phyloP scores from a whole-genome alignment of 306 rosid species.

The Adenanthera pavonina region DNA sequence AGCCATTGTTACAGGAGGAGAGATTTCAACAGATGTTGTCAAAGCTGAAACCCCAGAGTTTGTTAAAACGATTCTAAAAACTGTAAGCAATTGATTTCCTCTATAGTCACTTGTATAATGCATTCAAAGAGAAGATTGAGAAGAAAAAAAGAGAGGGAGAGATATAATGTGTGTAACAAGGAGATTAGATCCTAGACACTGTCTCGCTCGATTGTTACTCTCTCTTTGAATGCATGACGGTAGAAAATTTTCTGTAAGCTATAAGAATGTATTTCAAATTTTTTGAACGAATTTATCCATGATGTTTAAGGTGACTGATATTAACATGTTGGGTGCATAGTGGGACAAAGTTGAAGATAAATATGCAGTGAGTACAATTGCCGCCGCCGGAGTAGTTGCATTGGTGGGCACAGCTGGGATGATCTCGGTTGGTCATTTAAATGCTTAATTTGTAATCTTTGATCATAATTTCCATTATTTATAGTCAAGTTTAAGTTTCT shows the following conservation, averaged over 20 bases:
- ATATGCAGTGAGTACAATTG: constrained; percentile 86
- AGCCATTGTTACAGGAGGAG: constrained; percentile 81
- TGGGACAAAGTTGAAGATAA: constrained; percentile 98
- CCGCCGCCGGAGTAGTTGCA: constrained; percentile 61
- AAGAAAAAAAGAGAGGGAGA: no score
- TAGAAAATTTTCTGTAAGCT: constrained; percentile 50
- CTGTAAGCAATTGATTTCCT: constrained; percentile 47
- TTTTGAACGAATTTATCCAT: not conserved
- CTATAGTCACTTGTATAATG: not conserved
- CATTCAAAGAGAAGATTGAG: not conserved
- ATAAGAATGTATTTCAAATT: constrained; percentile 44
- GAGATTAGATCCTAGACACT: not conserved
- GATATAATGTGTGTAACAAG: not conserved
- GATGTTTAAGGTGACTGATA: constrained; percentile 25
- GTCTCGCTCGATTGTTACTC: not conserved
- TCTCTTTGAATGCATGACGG: not conserved
- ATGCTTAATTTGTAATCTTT: constrained; percentile 2
- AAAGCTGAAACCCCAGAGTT: constrained; percentile 71
- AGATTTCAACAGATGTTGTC: constrained; percentile 66
- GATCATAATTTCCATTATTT: not conserved
- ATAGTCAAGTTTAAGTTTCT: not conserved
- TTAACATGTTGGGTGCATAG: constrained; percentile 47
- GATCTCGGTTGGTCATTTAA: constrained; percentile 66
- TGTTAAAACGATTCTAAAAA: constrained; percentile 65
- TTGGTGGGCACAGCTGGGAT: constrained; percentile 75